These are phyloP conservation scores for Talaromyces pinophilus DNA, from an alignment of 2,329 filamentous ascomycete genomes.

Conservation along the genomic window DNA sequence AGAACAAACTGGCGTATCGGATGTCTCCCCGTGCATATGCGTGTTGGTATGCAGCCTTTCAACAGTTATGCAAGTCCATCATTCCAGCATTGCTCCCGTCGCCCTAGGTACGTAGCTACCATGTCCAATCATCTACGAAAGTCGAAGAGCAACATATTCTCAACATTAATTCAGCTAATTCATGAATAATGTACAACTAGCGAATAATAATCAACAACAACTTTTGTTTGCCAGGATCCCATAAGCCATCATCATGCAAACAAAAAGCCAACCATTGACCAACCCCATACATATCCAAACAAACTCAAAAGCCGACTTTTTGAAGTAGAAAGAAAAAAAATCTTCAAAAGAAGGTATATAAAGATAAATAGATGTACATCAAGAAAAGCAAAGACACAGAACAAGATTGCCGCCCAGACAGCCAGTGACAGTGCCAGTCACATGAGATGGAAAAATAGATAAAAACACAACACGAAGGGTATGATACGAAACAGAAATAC, in stretches of 20 bases:
- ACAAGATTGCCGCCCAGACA: background rate
- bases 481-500: conserved; percentile 18
- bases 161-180: conserved; percentile 8
- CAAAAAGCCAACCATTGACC: background rate
- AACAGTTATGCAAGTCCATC: background rate
- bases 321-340: background rate
- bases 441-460: background rate
- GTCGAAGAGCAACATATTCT: background rate
- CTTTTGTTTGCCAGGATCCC: conserved; percentile 11
- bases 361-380: conserved; percentile 1
- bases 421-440: background rate
- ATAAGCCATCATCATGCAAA: conserved; percentile 17
- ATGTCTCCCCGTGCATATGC: background rate
- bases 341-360: conserved; percentile 8
- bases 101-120: background rate
- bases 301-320: background rate
- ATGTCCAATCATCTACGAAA: background rate
- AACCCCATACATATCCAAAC: background rate
- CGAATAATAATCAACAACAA: background rate
- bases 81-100: conserved; percentile 14
- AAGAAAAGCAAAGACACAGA: background rate
- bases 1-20: background rate
- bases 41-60: background rate
- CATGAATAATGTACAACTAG: conserved; percentile 1
- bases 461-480: conserved; percentile 23